These are phyloP conservation scores for Elasticomyces elasticus DNA, from an alignment of 495 filamentous ascomycete species.

Conservation along the genomic window DNA sequence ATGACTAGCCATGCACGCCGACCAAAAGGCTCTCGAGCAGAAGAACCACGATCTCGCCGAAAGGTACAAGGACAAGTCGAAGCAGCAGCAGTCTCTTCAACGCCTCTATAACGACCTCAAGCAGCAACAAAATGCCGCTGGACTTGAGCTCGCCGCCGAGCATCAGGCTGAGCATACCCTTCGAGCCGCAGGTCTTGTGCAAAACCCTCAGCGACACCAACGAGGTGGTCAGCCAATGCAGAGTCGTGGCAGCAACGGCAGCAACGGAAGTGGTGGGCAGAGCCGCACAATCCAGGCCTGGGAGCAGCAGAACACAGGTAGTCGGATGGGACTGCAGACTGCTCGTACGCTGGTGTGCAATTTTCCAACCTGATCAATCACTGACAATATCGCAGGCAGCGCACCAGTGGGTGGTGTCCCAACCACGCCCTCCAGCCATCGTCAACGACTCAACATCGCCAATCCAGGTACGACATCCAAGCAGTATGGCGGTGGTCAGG, in stretches of 20 bases:
- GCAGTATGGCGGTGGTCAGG: not conserved
- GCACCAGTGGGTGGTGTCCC: constrained; percentile 3
- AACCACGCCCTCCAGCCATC: constrained; percentile 18
- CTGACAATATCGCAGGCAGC: constrained; percentile 12
- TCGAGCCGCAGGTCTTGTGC: not conserved
- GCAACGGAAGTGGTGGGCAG: constrained; percentile 26
- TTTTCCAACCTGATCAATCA: not conserved
- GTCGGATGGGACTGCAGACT: constrained; percentile 3
- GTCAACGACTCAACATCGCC: constrained; percentile 9
- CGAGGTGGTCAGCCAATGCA: constrained; percentile 23
- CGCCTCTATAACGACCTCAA: constrained; percentile 81
- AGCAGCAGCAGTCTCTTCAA: constrained; percentile 65
- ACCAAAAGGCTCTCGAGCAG: constrained; percentile 56
- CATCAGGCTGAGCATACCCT: constrained; percentile 50
- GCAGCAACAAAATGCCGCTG: constrained; percentile 55
- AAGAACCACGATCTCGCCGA: constrained; percentile 69
- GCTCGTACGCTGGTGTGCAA: constrained; percentile 10
- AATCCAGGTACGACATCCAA: constrained; percentile 2
- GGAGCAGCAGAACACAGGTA: constrained; percentile 1
- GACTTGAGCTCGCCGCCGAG: constrained; percentile 60
- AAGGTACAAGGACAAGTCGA: constrained; percentile 61
- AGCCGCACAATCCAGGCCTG: constrained; percentile 7
- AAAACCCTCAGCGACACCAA: constrained; percentile 20
- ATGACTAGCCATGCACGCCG: constrained; percentile 50
- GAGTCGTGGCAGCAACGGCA: constrained; percentile 42